These are phyloP conservation scores for Penicillium olsonii DNA, from an alignment of 2,329 filamentous ascomycete genomes.

Conservation along the genomic window DNA sequence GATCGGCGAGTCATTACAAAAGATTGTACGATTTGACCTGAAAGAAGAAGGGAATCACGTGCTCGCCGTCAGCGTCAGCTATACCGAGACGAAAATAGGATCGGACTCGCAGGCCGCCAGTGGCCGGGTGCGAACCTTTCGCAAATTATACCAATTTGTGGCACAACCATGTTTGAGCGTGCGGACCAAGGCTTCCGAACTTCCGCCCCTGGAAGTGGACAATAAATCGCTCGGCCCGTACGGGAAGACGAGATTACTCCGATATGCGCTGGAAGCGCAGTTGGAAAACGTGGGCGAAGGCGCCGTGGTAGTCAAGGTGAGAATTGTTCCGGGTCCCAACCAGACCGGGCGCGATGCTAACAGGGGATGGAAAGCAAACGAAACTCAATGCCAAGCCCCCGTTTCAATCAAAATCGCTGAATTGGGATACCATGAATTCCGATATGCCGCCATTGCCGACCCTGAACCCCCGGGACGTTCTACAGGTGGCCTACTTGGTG, in stretches of 20 bases:
- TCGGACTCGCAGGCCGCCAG: conserved; percentile 50
- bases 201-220: conserved; percentile 51
- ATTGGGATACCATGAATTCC: conserved; percentile 52
- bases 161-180: conserved; percentile 89
- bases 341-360: background rate
- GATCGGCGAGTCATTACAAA: conserved; percentile 70
- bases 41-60: conserved; percentile 95
- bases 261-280: conserved; percentile 87
- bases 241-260: conserved; percentile 42
- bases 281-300: conserved; percentile 91
- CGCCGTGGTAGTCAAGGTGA: conserved; percentile 73
- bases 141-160: conserved; percentile 95
- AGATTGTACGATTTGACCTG: conserved; percentile 80
- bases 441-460: conserved; percentile 45
- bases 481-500: conserved; percentile 65
- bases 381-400: conserved; percentile 53
- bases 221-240: conserved; percentile 48
- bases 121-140: conserved; percentile 76
- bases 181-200: conserved; percentile 77
- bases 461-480: conserved; percentile 62
- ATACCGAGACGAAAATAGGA: conserved; percentile 74
- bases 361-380: conserved; percentile 40
- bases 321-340: conserved; percentile 13
- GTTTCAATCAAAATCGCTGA: conserved; percentile 57
- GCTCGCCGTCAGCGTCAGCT: conserved; percentile 87